Evolutionary conservation across 352 stramenopile species (phyloP), one percentile per base, ranked within the genome.

Genomic region (Phytophthora tubulina): DNA sequence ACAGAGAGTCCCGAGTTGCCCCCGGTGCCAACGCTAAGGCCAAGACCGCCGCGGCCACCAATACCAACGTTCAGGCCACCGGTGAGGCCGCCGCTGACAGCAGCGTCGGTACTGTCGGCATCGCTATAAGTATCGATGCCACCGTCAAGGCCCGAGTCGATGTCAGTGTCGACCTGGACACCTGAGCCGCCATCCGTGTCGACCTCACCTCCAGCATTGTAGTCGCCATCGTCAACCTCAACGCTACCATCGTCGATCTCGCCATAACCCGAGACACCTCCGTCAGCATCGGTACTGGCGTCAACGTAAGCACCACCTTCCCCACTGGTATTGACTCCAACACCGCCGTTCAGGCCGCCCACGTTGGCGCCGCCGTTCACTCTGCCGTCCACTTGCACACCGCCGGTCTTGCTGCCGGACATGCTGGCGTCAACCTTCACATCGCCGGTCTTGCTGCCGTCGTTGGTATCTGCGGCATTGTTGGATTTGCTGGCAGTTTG

Each of bases 1-100:
- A 44, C 33, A 17, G 55, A 27, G n/a, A 55, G 49, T 39, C 46
- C 64, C 4, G 31, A 13, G 53, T 63, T 42, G 17, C 21, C 42
- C 5, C 39, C 39, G n/a, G 3, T 9, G n/a, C 41, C 17, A 17
- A 21, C 44, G 13, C 36, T 46, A 15, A 49, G 3, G 10, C 33
- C 50, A 17, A 55, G 32, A 13, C 48, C 21, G 21, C 21, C 21
- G 21, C 21, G 21, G 21, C 15, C 45, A 9, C 46, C 46, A n/a
- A 33, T 21, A 27, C 48, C 32, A 32, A 38, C 15, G 11, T 27
- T 44, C 11, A 52, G 5, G 5, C 36, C 53, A 31, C 38, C 38
- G 38, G 50, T 51, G 17, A 58, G 30, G 6, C 50, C 45, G 17
- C 35, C 58, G 30, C 32, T 14, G 7, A 56, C 10, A 17, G 32